These are phyloP conservation scores for Elsinoe fawcettii DNA, from an alignment of 2,329 filamentous ascomycete genomes.

Conservation along the genomic window DNA sequence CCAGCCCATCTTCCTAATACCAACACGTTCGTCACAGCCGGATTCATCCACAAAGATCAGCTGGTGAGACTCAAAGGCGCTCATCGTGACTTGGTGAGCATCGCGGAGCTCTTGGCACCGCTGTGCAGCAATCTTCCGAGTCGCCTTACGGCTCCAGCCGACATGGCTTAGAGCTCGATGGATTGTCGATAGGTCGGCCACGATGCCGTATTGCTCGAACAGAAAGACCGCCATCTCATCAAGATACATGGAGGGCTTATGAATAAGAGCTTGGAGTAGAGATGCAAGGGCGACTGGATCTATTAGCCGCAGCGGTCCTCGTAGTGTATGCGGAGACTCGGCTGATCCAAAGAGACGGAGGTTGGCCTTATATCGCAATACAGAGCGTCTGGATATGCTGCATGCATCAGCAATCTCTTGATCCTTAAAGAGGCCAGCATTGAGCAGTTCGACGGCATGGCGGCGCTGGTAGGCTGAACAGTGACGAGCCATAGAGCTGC, in stretches of 20 bases:
- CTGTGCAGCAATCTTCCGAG: not conserved
- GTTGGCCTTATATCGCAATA: too few species aligned
- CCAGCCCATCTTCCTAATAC: not conserved
- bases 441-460: too few species aligned
- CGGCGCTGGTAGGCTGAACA: too few species aligned
- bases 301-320: not conserved
- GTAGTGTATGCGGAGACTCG: not conserved
- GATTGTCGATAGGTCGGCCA: not conserved
- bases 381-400: too few species aligned
- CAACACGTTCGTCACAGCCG: not conserved
- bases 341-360: too few species aligned
- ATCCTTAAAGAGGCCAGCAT: too few species aligned
- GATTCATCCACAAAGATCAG: not conserved
- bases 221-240: not conserved
- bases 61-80: not conserved
- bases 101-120: not conserved
- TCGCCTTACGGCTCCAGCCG: not conserved
- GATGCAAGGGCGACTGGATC: not conserved
- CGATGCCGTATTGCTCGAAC: not conserved
- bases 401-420: too few species aligned
- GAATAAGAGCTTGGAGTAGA: not conserved
- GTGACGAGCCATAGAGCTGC: too few species aligned
- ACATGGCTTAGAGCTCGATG: not conserved
- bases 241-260: not conserved
- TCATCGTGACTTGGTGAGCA: not conserved